phyloP scores from a whole-genome alignment of 2,329 filamentous ascomycete species.

The Phoma sp. region DNA sequence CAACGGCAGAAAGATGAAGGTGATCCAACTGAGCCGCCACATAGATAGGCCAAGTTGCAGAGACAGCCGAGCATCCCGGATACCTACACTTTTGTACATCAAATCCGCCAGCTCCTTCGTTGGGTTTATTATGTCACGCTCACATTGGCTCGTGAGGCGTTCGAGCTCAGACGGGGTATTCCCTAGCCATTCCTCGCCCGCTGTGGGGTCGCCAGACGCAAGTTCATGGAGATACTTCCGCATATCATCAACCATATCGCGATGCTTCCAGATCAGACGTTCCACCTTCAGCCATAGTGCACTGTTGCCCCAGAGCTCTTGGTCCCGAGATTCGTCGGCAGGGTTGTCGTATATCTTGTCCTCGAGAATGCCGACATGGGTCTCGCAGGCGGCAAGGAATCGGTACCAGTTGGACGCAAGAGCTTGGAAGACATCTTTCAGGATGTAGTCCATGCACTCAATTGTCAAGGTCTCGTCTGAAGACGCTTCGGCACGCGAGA shows the following conservation, averaged over 20 bases:
- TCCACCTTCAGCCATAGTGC: slow-evolving; percentile 60
- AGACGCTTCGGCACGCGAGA: slow-evolving; percentile 40
- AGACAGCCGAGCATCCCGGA: slow-evolving; percentile 58
- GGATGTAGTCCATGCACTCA: slow-evolving; percentile 58
- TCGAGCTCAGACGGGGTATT: slow-evolving; percentile 51
- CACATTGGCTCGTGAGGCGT: slow-evolving; percentile 54
- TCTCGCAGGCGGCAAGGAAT: slow-evolving; percentile 53
- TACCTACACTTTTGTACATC: slow-evolving; percentile 61
- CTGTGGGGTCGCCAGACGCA: slow-evolving; percentile 39
- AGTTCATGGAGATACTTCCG: slow-evolving; percentile 51
- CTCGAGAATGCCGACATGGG: slow-evolving; percentile 56
- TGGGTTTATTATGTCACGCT: slow-evolving; percentile 58
- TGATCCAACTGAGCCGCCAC: slow-evolving; percentile 68
- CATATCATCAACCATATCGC: slow-evolving; percentile 56
- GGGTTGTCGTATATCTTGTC: slow-evolving; percentile 59
- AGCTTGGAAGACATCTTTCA: slow-evolving; percentile 58
- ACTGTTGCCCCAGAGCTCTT: slow-evolving; percentile 59
- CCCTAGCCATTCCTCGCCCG: slow-evolving; percentile 50
- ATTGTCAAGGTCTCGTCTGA: slow-evolving; percentile 51
- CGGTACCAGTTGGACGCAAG: slow-evolving; percentile 54
- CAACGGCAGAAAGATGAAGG: slow-evolving; percentile 74
- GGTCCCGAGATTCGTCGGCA: slow-evolving; percentile 59
- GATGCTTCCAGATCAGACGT: slow-evolving; percentile 58
- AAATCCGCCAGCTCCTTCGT: slow-evolving; percentile 57
- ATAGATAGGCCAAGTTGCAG: slow-evolving; percentile 57